These are phyloP conservation scores for Uronychia setigera DNA, from an alignment of 73 alveolate genomes.

Conservation along the genomic window DNA sequence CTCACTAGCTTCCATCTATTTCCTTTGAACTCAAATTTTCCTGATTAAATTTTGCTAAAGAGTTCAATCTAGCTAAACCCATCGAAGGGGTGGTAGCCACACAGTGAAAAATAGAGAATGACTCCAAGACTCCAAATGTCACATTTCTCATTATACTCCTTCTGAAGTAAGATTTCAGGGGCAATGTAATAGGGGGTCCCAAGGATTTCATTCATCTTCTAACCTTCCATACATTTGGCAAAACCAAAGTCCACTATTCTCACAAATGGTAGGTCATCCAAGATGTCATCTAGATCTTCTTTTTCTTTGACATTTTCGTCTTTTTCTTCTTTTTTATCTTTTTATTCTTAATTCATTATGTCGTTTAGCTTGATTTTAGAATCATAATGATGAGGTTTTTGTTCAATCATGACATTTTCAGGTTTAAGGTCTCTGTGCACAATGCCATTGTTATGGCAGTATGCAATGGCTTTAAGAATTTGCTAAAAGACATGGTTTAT, in stretches of 20 bases:
- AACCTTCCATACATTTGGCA: constrained; percentile 41
- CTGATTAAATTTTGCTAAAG: constrained; percentile 37
- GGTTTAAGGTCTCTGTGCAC: not conserved
- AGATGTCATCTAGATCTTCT: too few relatives aligned
- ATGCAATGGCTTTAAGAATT: not conserved
- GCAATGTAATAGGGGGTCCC: constrained; percentile 86
- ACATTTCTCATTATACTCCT: constrained; percentile 50
- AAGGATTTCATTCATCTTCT: constrained; percentile 64
- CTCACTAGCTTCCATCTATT: not conserved
- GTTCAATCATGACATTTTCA: not conserved
- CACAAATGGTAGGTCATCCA: constrained; percentile 13
- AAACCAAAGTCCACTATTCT: constrained; percentile 91
- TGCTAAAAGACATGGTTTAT: not conserved
- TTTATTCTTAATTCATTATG: not conserved
- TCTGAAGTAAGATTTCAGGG: constrained; percentile 72
- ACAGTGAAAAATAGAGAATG: constrained; percentile 61
- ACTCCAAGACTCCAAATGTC: constrained; percentile 86
- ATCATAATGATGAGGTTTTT: too few relatives aligned
- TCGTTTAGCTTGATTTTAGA: too few relatives aligned
- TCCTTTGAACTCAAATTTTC: not conserved
- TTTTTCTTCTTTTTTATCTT: not conserved
- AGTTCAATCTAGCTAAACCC: constrained; percentile 83
- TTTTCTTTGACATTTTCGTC: too few relatives aligned
- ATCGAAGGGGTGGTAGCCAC: constrained; percentile 89
- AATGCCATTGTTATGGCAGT: not conserved